Evolutionary conservation across 2,329 filamentous ascomycete species (phyloP), one percentile per base, ranked within the genome.

Genomic region (Ambrosiella beaveri): DNA sequence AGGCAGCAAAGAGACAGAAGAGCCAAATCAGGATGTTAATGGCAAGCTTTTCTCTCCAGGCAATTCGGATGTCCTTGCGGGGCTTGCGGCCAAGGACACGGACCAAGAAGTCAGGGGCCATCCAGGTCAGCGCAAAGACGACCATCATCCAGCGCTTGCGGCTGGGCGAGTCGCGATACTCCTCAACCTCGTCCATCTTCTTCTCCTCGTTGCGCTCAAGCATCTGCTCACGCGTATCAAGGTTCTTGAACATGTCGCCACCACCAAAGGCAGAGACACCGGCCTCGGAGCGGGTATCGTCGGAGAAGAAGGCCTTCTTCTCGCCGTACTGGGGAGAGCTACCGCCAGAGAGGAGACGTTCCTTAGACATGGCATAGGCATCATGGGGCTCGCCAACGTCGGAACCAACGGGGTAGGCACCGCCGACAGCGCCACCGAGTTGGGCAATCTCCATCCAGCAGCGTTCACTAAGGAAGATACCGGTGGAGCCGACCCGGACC

Each of bases 11-110:
- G 13, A 73, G 74, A 71, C 91, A 97, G 67, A 78, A 80, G 59
- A 91, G 73, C 93, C 94, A 98, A 68, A 98, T 98, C 66, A 97
- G 78, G 69, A 98, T 76, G 74, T 98, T 98, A 77, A 98, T 98
- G 57, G 93, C 91, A 60, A 98, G 69, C 75, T 98, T 98, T 70
- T 98, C 93, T 67, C 93, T 80, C 93, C 93, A 98, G 0, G 93
- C 93, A 68, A 86, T 77, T 27, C 90, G 86, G 7, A 98, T 82
- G 68, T 98, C 93, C 68, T 94, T 94, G 61, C 93, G 86, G 61
- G 85, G 79, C 85, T 96, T 96, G 56, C 86, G 79, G 19, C 91
- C 91, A 45, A 95, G 61, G 64, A 76, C 75, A 57, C 81, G 80
- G 67, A 97, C 86, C 49, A 84, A 65, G 64, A 95, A 86, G 67